Evolutionary conservation across 2,329 filamentous ascomycete species (phyloP).

Genomic region (Stagonosporopsis rhizophila): DNA sequence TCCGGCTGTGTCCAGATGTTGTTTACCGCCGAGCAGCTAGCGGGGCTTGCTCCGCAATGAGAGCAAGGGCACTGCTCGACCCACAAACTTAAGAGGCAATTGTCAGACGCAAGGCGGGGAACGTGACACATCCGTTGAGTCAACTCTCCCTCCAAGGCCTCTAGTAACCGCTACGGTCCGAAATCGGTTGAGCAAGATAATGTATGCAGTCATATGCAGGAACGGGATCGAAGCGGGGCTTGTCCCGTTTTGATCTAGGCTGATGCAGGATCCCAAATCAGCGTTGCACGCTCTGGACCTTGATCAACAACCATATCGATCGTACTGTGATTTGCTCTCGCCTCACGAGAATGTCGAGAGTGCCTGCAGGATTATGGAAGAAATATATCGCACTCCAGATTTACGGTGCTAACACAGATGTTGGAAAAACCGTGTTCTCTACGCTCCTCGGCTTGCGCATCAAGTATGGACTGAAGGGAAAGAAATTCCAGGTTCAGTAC

Average conservation of each 20-base stretch:
- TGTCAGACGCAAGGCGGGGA: slow-evolving; percentile 5
- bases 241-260: neutral
- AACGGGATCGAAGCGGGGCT: slow-evolving; percentile 4
- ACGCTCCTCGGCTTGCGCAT: slow-evolving; percentile 66
- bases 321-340: neutral
- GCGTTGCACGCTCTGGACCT: neutral
- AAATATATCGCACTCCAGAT: slow-evolving; percentile 74
- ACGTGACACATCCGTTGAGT: slow-evolving; percentile 13
- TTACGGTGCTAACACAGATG: slow-evolving; percentile 83
- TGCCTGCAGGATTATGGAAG: slow-evolving; percentile 71
- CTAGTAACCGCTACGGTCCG: slow-evolving; percentile 20
- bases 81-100: slow-evolving; percentile 9
- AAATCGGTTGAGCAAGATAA: slow-evolving; percentile 16
- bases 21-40: slow-evolving; percentile 6
- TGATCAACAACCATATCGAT: slow-evolving; percentile 6
- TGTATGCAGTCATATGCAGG: slow-evolving; percentile 15
- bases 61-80: neutral
- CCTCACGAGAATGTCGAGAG: slow-evolving; percentile 48
- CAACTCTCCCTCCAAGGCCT: slow-evolving; percentile 12
- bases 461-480: slow-evolving; percentile 56
- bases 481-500: slow-evolving; percentile 62
- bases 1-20: slow-evolving; percentile 10
- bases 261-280: slow-evolving; percentile 1
- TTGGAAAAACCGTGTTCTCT: slow-evolving; percentile 83
- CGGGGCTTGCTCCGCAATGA: slow-evolving; percentile 6